Percentiles rank a stretch among this genome's conserved stretches.
Evolutionary conservation across 257 asterid genomes (phyloP).

Genomic region (Rehmannia glutinosa): DNA sequence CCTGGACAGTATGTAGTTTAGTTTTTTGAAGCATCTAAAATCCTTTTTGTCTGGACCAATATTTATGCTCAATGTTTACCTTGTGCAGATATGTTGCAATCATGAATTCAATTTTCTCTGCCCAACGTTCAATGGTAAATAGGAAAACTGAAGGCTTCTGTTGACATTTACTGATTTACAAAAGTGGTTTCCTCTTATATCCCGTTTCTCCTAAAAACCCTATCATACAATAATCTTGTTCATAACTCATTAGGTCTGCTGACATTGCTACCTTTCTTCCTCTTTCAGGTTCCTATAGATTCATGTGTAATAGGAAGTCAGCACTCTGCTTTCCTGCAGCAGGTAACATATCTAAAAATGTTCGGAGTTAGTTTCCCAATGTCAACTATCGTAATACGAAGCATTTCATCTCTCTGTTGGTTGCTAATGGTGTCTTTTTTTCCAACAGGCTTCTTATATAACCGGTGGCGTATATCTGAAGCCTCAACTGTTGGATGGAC

Average conservation of each 20-base stretch:
- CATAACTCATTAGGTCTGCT: neutral
- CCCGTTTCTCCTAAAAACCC: conserved; percentile 1
- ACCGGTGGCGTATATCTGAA: conserved; percentile 90
- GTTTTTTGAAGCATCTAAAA: neutral
- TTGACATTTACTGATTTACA: neutral
- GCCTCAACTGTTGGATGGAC: conserved; percentile 76
- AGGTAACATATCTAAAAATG: conserved; percentile 41
- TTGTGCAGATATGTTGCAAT: conserved; percentile 83
- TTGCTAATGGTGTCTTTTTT: conserved; percentile 16
- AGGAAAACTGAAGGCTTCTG: neutral
- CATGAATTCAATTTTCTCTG: conserved; percentile 96
- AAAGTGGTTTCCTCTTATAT: neutral
- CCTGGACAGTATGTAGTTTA: conserved; percentile 79
- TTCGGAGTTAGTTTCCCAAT: neutral
- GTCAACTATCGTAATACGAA: neutral
- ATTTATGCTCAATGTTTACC: conserved; percentile 15
- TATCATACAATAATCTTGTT: neutral
- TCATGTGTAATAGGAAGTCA: conserved; percentile 81
- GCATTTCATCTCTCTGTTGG: conserved; percentile 18
- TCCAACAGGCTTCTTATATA: conserved; percentile 79
- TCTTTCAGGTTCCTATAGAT: conserved; percentile 81
- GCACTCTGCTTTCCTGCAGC: conserved; percentile 94
- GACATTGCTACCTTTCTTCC: neutral
- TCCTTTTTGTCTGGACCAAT: neutral
- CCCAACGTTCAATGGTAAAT: conserved; percentile 86